phyloP scores from a whole-genome alignment of 2,329 filamentous ascomycete genomes.

The Phyllosticta ampelicida region DNA sequence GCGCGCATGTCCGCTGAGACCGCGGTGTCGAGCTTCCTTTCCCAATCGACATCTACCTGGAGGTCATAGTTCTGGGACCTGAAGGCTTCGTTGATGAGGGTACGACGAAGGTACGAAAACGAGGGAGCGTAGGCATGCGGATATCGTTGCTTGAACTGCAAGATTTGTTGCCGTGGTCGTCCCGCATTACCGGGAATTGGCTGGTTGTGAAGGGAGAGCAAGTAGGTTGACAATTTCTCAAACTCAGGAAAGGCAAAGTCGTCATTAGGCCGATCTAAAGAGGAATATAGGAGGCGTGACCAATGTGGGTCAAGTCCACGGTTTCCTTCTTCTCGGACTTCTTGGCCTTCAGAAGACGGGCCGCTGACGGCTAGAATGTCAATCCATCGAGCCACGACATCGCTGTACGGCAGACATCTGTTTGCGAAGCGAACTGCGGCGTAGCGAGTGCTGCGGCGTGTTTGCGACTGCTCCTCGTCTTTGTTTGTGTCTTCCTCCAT shows the following conservation, averaged over 20 bases:
- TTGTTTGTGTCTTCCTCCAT: constrained; percentile 21
- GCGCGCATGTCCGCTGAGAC: constrained; percentile 59
- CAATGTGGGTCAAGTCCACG: constrained; percentile 76
- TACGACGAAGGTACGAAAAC: constrained; percentile 55
- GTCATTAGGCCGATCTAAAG: neutral
- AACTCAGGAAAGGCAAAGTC: constrained; percentile 31
- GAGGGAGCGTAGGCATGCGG: constrained; percentile 54
- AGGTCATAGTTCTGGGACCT: constrained; percentile 32
- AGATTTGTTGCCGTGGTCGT: constrained; percentile 19
- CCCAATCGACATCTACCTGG: constrained; percentile 71
- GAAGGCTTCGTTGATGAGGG: constrained; percentile 50
- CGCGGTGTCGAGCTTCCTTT: constrained; percentile 62
- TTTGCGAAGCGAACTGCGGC: constrained; percentile 84
- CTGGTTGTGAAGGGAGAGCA: constrained; percentile 30
- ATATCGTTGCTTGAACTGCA: constrained; percentile 23
- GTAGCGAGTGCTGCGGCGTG: constrained; percentile 55
- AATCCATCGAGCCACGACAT: constrained; percentile 75
- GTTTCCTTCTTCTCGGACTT: constrained; percentile 80
- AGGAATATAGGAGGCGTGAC: constrained; percentile 50
- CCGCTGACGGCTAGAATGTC: constrained; percentile 71
- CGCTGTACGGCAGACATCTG: constrained; percentile 68
- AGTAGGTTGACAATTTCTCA: constrained; percentile 32
- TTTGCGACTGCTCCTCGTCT: constrained; percentile 12
- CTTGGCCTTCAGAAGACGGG: constrained; percentile 56
- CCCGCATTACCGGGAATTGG: constrained; percentile 20